Conservation (phyloP, 2,329 filamentous ascomycete species). For the Neurospora sp. region DNA sequence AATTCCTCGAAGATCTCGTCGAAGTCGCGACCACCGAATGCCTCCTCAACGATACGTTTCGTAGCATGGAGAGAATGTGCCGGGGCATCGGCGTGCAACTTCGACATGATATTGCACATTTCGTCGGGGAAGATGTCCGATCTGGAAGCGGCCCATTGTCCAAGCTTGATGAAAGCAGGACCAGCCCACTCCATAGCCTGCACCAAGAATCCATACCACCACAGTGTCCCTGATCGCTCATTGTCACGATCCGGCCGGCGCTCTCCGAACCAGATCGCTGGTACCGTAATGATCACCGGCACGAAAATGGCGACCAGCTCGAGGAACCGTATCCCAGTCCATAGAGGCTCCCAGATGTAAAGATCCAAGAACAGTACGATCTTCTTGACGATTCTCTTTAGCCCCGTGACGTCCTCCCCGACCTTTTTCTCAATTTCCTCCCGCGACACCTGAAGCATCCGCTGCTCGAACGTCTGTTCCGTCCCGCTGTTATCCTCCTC, state of each 20-base stretch:
- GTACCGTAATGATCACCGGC: constrained; percentile 73
- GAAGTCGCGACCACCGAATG: constrained; percentile 71
- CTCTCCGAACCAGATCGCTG: constrained; percentile 68
- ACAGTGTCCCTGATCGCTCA: constrained; percentile 72
- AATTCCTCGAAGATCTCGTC: constrained; percentile 96
- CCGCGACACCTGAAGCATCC: constrained; percentile 77
- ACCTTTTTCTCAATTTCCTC: constrained; percentile 65
- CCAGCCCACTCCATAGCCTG: constrained; percentile 85
- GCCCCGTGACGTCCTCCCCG: constrained; percentile 47
- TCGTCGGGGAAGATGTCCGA: constrained; percentile 93
- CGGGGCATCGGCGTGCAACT: constrained; percentile 86
- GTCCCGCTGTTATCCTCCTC: constrained; percentile 40
- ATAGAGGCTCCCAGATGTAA: constrained; percentile 75
- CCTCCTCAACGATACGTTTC: constrained; percentile 65
- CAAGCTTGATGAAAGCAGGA: constrained; percentile 96
- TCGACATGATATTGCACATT: constrained; percentile 88
- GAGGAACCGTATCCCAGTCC: constrained; percentile 77
- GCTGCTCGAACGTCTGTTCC: constrained; percentile 62
- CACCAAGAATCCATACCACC: constrained; percentile 91
- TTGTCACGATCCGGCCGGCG: constrained; percentile 55
- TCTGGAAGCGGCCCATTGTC: constrained; percentile 95
- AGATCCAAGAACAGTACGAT: constrained; percentile 59
- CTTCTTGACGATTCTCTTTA: constrained; percentile 47
- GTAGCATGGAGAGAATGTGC: constrained; percentile 79
- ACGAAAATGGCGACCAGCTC: constrained; percentile 84